These are phyloP conservation scores for Cucumis sativus DNA, from an alignment of 306 rosid genomes.

Conservation along the genomic window Cucumber_9930_V3 NC_026660.2:6344501-6345000, in stretches of 20 bases:
- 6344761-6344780: constrained; percentile 3
- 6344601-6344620: constrained; percentile 33
- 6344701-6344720: constrained; percentile 20
- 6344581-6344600: constrained; percentile 38
- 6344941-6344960: constrained; percentile 67
- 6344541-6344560: too few relatives aligned
- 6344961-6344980: constrained; percentile 66
- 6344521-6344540: neutral
- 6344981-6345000: constrained; percentile 51
- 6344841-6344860: neutral
- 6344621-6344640: constrained; percentile 19
- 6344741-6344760: constrained; percentile 17
- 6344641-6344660: constrained; percentile 29
- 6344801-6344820: constrained; percentile 35
- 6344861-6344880: too few relatives aligned
- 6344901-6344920: neutral
- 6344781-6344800: neutral
- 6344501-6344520: neutral
- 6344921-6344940: constrained; percentile 42
- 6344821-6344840: constrained; percentile 48
- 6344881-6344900: too few relatives aligned
- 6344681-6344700: constrained; percentile 31
- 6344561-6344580: neutral
- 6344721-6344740: neutral
- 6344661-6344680: constrained; percentile 47